phyloP scores from a whole-genome alignment of 805 yeast species.

The Saccharomyces jurei region DNA sequence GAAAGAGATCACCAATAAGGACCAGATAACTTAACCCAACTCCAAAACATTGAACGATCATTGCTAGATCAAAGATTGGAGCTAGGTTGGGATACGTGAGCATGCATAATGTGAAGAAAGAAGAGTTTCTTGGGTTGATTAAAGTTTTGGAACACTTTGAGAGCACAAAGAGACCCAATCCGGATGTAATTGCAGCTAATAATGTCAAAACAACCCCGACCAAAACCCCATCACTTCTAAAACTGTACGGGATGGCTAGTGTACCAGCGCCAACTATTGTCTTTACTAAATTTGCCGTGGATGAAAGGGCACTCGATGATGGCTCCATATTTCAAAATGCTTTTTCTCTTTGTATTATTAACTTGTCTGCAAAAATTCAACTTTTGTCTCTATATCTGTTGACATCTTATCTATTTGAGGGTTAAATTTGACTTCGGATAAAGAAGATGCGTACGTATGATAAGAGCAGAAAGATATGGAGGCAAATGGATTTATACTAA shows the following conservation, averaged over 20 bases:
- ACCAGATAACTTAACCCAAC: slow-evolving; percentile 66
- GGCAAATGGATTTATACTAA: neutral
- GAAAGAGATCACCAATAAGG: slow-evolving; percentile 70
- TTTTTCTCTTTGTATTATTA: neutral
- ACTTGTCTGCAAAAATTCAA: neutral
- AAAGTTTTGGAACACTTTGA: slow-evolving; percentile 50
- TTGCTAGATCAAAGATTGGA: slow-evolving; percentile 65
- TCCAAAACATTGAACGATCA: slow-evolving; percentile 73
- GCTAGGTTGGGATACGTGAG: slow-evolving; percentile 65
- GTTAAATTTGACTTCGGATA: neutral
- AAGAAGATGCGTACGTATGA: neutral
- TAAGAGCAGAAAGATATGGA: neutral
- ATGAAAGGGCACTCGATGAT: slow-evolving; percentile 47
- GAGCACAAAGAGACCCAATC: slow-evolving; percentile 59
- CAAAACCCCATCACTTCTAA: slow-evolving; percentile 55
- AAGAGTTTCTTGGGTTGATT: slow-evolving; percentile 48
- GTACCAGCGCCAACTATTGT: slow-evolving; percentile 76
- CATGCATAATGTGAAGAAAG: slow-evolving; percentile 63
- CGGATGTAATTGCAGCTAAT: slow-evolving; percentile 57
- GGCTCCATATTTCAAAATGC: slow-evolving; percentile 12
- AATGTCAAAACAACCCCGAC: slow-evolving; percentile 49
- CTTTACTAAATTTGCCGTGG: slow-evolving; percentile 59
- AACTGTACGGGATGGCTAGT: slow-evolving; percentile 64
- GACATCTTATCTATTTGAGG: neutral
- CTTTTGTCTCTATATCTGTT: neutral